Percentiles rank a stretch among this genome's conserved stretches.
These are phyloP conservation scores for Cyclocybe aegerita DNA, from an alignment of 768 basidiomycete species.

Conservation along the genomic window DNA sequence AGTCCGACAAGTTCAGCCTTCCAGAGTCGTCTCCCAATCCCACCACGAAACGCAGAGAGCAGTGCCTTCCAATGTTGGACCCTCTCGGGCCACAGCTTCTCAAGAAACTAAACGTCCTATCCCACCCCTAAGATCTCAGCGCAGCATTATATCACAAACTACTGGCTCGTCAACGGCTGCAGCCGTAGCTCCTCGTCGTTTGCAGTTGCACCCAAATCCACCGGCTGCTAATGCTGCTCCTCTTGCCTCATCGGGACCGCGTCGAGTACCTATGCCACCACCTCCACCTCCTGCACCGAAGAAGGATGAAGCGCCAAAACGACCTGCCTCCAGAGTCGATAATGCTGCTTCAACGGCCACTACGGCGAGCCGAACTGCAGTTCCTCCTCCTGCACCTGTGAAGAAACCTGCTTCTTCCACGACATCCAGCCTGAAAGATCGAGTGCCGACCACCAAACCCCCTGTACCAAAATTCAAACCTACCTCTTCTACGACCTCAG, in stretches of 20 bases:
- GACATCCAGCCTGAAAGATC: slow-evolving; percentile 12
- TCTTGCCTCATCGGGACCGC: slow-evolving; percentile 20
- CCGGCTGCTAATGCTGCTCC: slow-evolving; percentile 6
- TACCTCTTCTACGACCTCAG: neutral
- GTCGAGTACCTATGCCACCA: slow-evolving; percentile 24
- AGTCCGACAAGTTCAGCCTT: slow-evolving; percentile 22
- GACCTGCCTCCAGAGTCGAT: slow-evolving; percentile 13
- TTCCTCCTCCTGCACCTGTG: slow-evolving; percentile 13
- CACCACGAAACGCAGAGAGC: slow-evolving; percentile 8
- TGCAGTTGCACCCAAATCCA: slow-evolving; percentile 22
- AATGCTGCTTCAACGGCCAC: slow-evolving; percentile 9
- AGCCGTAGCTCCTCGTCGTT: slow-evolving; percentile 19
- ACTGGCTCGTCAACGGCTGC: slow-evolving; percentile 4
- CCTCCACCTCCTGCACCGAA: slow-evolving; percentile 15
- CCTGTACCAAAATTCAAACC: slow-evolving; percentile 2
- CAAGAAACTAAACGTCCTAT: slow-evolving; percentile 15
- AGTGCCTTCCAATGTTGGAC: neutral
- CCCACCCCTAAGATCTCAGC: slow-evolving; percentile 12
- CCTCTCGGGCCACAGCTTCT: slow-evolving; percentile 1
- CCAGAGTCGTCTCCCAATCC: slow-evolving; percentile 3
- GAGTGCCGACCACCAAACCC: slow-evolving; percentile 2
- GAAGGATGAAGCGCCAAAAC: slow-evolving; percentile 15
- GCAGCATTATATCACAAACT: slow-evolving; percentile 6
- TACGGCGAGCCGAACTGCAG: slow-evolving; percentile 6
- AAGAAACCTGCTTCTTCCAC: slow-evolving; percentile 12